Base-by-base conservation (phyloP, 305 asterid species). In the Solanum hybrid region DNA sequence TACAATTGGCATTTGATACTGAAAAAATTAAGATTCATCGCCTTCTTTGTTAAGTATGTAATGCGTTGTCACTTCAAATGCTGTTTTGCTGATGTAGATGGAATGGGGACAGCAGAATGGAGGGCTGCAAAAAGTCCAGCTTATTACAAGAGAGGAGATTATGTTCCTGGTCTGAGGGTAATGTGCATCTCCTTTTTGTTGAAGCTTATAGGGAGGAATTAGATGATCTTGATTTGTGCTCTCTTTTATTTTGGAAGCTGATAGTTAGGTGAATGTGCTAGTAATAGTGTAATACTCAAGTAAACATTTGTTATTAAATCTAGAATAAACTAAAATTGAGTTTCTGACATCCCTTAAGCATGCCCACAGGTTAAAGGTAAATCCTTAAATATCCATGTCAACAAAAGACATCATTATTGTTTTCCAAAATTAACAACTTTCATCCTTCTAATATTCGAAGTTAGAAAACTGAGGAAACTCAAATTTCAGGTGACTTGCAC, bases 21-120 rank as follows among this genome's bases (percentile, higher is more conserved):
- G 76, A 51, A 84, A 84, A 84, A 8, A 20, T 20, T 82, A 41
- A 82, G 72, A 26, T 82, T 82, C 15, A 26, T 51, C 2, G 88
- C 75, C 39, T 17, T 29, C 73, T 45, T 51, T 51, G 39, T 27
- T 20, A 17, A 84, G 39, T 84, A 84, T 84, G 12, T 51, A 20
- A 84, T 51, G 27, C 0, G 41, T 31, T 10, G 77, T 84, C 76
- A 84, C 88, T 29, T 51, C 41, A 57, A 51, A 51, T 84, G 45
- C 85, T 82, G 86, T 80, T 79, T 86, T 89, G 88, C 90, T 89
- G 51, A 32, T 84, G 90, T 95, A 97, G 99, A 97, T 93, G 99
- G 99, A 72, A 96, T 96, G 98, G 99, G 99, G 51, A 96, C 98
- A 26, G 99, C 99, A 87, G 99, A 96, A 91, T 97, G 99, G 99